phyloP scores from a whole-genome alignment of 805 yeast species.

The Candida ascalaphidarum region DNA sequence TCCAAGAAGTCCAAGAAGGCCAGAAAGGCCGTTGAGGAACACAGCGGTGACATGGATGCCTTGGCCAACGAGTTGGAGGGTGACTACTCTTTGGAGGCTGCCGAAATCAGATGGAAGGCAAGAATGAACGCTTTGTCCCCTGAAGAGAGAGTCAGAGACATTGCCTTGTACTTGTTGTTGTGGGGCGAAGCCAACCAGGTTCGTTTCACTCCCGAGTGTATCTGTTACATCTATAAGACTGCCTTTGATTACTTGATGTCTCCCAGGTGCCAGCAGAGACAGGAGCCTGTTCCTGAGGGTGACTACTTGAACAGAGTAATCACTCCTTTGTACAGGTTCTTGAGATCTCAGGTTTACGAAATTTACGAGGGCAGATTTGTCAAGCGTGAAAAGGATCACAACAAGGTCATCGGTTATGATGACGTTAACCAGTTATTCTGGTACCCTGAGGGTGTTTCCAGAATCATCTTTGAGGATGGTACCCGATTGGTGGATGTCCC shows the following conservation, averaged over 20 bases:
- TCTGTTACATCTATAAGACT: conserved; percentile 92
- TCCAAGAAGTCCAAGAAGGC: conserved; percentile 75
- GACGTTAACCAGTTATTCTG: conserved; percentile 98
- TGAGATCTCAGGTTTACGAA: conserved; percentile 77
- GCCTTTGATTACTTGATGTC: conserved; percentile 85
- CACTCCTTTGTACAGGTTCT: conserved; percentile 79
- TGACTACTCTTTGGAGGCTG: conserved; percentile 73
- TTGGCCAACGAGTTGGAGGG: conserved; percentile 69
- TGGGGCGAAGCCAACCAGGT: conserved; percentile 95
- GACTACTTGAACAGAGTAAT: conserved; percentile 87
- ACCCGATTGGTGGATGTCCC: conserved; percentile 87
- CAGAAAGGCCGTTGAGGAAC: conserved; percentile 58
- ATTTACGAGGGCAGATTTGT: conserved; percentile 74
- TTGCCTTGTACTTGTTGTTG: conserved; percentile 63
- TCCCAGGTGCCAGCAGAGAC: conserved; percentile 84
- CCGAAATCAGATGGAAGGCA: conserved; percentile 84
- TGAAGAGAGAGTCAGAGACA: conserved; percentile 72
- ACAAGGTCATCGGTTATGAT: conserved; percentile 82
- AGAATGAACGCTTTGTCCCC: conserved; percentile 66
- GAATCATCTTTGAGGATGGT: conserved; percentile 87
- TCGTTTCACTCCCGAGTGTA: conserved; percentile 74
- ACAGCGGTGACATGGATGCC: conserved; percentile 51
- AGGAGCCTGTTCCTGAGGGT: conserved; percentile 79
- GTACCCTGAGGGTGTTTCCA: conserved; percentile 98
- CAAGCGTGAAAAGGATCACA: conserved; percentile 81